Evolutionary conservation across 2,329 filamentous ascomycete species (phyloP).

Genomic region (Albifimbria verrucaria): DNA sequence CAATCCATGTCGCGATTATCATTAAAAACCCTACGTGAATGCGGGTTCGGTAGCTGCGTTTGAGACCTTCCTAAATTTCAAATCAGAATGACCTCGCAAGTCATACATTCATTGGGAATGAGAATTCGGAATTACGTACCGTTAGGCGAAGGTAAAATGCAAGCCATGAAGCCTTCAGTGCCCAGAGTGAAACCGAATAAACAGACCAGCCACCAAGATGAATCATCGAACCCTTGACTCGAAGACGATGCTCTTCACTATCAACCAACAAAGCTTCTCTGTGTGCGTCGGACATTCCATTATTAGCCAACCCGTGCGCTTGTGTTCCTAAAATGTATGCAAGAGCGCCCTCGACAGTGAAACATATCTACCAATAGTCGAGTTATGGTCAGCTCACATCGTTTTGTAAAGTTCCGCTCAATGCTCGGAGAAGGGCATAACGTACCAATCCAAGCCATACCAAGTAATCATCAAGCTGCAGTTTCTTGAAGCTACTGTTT

Average conservation of each 20-base stretch:
- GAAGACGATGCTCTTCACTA: conserved; percentile 37
- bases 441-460: neutral
- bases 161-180: conserved; percentile 50
- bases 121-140: neutral
- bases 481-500: neutral
- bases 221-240: conserved; percentile 44
- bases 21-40: conserved; percentile 46
- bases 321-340: conserved; percentile 43
- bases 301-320: conserved; percentile 48
- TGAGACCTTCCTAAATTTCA: conserved; percentile 11
- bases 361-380: neutral
- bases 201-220: conserved; percentile 50
- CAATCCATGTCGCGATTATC: conserved; percentile 43
- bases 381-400: too few species aligned
- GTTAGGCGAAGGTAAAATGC: conserved; percentile 51
- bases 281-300: conserved; percentile 47
- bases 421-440: neutral
- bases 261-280: conserved; percentile 36
- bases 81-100: neutral
- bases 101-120: neutral
- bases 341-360: conserved; percentile 38
- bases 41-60: conserved; percentile 7
- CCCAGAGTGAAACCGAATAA: conserved; percentile 48
- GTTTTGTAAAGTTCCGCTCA: neutral
- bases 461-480: neutral